These are phyloP conservation scores for Trichoderma oligosporum DNA, from an alignment of 2,329 filamentous ascomycete species.

Conservation along the genomic window DNA sequence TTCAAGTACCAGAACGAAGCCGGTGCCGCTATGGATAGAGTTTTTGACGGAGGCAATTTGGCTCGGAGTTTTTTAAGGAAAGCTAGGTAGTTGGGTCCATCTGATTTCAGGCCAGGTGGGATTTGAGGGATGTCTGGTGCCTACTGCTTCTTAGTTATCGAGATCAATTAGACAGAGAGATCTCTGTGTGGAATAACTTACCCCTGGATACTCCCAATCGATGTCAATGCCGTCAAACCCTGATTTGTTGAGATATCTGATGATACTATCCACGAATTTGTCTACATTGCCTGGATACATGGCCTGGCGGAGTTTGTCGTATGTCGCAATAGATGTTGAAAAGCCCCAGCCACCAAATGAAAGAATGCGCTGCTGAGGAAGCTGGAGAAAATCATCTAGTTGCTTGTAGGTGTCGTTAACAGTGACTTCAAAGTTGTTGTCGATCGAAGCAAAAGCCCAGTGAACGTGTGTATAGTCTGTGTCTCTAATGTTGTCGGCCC, in stretches of 20 bases:
- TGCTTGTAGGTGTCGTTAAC: conserved; percentile 25
- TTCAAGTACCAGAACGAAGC: conserved; percentile 14
- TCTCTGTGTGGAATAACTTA: background rate
- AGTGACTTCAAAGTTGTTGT: conserved; percentile 16
- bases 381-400: conserved; percentile 24
- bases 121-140: conserved; percentile 29
- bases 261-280: conserved; percentile 33
- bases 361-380: conserved; percentile 27
- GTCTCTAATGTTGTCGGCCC: conserved; percentile 19
- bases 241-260: conserved; percentile 36
- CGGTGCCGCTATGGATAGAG: conserved; percentile 30
- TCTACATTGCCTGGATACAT: conserved; percentile 32
- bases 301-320: conserved; percentile 24
- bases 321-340: conserved; percentile 24
- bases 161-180: background rate
- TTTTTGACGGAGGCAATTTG: conserved; percentile 23
- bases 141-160: background rate
- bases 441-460: conserved; percentile 33
- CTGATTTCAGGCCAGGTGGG: conserved; percentile 24
- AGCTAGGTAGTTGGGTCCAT: conserved; percentile 22
- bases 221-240: conserved; percentile 38
- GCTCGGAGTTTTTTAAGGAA: conserved; percentile 20
- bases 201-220: conserved; percentile 40
- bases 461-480: conserved; percentile 24
- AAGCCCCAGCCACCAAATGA: conserved; percentile 31